Evolutionary conservation across 2,329 filamentous ascomycete genomes (phyloP).

Genomic region (Chaetomium sp.): DNA sequence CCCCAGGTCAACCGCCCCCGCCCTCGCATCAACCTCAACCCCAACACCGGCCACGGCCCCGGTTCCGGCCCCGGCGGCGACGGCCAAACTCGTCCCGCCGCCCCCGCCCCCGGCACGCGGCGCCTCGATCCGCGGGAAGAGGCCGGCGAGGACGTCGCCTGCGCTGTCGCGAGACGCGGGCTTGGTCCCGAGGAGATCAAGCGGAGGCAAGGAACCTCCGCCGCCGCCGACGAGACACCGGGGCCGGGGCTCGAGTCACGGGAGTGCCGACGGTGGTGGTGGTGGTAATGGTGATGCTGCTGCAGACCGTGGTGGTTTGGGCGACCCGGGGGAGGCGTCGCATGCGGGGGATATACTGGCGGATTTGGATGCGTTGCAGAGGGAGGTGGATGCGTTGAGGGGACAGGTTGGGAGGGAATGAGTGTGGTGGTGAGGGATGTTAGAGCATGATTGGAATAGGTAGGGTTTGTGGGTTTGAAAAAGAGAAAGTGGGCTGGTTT

Average conservation of each 20-base stretch:
- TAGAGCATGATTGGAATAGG: neutral
- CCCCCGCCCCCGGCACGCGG: slow-evolving; percentile 42
- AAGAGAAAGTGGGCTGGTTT: neutral
- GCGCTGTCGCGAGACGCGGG: slow-evolving; percentile 1
- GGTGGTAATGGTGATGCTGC: neutral
- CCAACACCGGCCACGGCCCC: neutral
- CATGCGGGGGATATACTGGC: slow-evolving; percentile 65
- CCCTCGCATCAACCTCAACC: neutral
- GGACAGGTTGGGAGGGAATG: slow-evolving; percentile 42
- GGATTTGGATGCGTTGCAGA: slow-evolving; percentile 70
- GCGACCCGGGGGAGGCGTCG: slow-evolving; percentile 19
- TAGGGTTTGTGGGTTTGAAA: neutral
- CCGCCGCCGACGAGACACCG: slow-evolving; percentile 40
- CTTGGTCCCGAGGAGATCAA: slow-evolving; percentile 25
- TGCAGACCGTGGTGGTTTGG: neutral
- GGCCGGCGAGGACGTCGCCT: slow-evolving; percentile 45
- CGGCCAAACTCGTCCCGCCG: slow-evolving; percentile 40
- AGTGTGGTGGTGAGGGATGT: neutral
- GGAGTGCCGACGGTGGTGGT: slow-evolving; percentile 1
- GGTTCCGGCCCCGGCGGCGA: neutral
- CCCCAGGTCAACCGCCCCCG: slow-evolving; percentile 31
- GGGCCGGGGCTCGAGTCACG: slow-evolving; percentile 10
- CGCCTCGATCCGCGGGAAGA: slow-evolving; percentile 42
- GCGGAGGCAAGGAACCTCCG: slow-evolving; percentile 35
- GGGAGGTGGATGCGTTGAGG: slow-evolving; percentile 71